Conservation (phyloP, 176 grass and related monocot genomes). For the Aegilops tauschii region DNA sequence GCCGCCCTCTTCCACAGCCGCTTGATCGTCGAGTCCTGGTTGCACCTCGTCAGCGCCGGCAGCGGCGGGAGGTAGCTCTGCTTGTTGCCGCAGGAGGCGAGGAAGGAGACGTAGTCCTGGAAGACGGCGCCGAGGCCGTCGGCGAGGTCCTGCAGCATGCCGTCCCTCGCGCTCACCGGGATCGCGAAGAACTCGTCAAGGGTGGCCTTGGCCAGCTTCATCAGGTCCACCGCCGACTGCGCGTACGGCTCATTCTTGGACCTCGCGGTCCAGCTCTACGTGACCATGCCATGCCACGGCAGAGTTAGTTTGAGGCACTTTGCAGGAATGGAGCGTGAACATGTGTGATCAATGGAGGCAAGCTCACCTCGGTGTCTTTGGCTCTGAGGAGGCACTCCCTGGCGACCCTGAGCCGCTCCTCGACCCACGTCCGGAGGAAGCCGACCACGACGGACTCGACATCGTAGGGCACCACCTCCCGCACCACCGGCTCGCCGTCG, state of each 20-base stretch:
- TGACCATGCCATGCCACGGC: not conserved
- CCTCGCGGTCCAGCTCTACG: constrained; percentile 80
- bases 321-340: not conserved
- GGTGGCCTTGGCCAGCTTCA: constrained; percentile 79
- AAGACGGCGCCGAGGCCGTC: constrained; percentile 55
- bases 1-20: constrained; percentile 73
- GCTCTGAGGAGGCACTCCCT: constrained; percentile 67
- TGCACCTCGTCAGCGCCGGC: constrained; percentile 76
- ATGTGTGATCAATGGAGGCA: not conserved
- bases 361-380: constrained; percentile 76
- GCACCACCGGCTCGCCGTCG: constrained; percentile 43
- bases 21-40: constrained; percentile 77
- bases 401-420: constrained; percentile 64
- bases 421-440: constrained; percentile 75
- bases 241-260: constrained; percentile 70
- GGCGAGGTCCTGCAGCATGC: constrained; percentile 74
- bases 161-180: constrained; percentile 54
- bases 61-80: constrained; percentile 73
- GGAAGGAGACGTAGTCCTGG: constrained; percentile 74
- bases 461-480: constrained; percentile 68
- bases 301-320: not conserved
- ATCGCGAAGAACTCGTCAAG: constrained; percentile 87
- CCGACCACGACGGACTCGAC: constrained; percentile 57
- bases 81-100: constrained; percentile 72
- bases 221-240: constrained; percentile 75